These are phyloP conservation scores for Fraxinus angustifolia DNA, from an alignment of 305 asterid genomes.

Conservation along the genomic window DNA sequence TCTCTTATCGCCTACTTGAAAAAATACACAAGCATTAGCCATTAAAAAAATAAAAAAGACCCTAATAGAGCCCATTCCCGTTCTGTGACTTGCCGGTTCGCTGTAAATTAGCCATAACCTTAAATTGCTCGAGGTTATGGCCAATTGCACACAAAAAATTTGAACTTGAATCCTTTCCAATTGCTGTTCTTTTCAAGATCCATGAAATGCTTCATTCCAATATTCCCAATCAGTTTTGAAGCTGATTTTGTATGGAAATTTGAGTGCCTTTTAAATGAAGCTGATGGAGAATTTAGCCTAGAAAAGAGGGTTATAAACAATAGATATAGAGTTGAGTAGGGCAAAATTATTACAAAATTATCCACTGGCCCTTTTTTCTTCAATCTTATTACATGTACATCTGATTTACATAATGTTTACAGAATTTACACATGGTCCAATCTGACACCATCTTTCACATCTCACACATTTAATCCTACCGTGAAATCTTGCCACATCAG, in stretches of 20 bases:
- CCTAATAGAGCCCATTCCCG: slow-evolving; percentile 36
- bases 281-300: slow-evolving; percentile 5
- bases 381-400: too few relatives aligned
- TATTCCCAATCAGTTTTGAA: background rate
- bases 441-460: too few relatives aligned
- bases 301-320: slow-evolving; percentile 23
- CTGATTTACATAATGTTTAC: too few relatives aligned
- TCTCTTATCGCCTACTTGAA: background rate
- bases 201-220: slow-evolving; percentile 22
- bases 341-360: slow-evolving; percentile 24
- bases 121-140: slow-evolving; percentile 13
- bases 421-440: too few relatives aligned
- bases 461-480: too few relatives aligned
- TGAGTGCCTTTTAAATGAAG: background rate
- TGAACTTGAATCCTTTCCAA: background rate
- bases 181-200: slow-evolving; percentile 14
- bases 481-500: too few relatives aligned
- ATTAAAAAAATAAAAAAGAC: slow-evolving; percentile 16
- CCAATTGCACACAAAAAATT: slow-evolving; percentile 24
- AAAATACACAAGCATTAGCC: slow-evolving; percentile 12
- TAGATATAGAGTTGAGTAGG: background rate
- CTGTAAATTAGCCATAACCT: slow-evolving; percentile 18
- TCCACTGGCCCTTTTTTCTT: slow-evolving; percentile 13
- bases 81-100: slow-evolving; percentile 46
- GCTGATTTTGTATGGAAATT: background rate